A percentile compares a stretch with the other conserved stretches of the same genome.
Conservation (phyloP, 2,329 filamentous ascomycete genomes). For the Aureobasidium zeae region DNA sequence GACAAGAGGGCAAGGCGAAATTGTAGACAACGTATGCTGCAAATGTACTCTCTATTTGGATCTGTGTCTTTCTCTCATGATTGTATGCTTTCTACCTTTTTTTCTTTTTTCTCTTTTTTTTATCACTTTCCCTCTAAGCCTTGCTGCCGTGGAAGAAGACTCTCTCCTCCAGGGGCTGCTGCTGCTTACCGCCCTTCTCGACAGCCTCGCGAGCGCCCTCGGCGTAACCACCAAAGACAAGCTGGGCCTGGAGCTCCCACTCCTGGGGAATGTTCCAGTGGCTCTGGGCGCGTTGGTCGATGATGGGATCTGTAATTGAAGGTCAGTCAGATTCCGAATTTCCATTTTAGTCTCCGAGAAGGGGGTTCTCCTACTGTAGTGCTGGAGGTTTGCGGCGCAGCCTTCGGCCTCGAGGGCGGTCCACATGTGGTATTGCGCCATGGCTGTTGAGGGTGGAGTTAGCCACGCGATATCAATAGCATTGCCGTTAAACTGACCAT, state of each 20-base stretch:
- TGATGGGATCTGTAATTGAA: too few relatives aligned
- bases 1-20: constrained; percentile 1
- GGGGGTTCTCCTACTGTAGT: too few relatives aligned
- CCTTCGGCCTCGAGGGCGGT: constrained; percentile 74
- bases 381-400: constrained; percentile 80
- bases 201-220: constrained; percentile 36
- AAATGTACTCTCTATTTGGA: background rate
- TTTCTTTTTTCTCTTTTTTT: background rate
- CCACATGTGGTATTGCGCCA: constrained; percentile 77
- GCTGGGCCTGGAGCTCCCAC: constrained; percentile 73
- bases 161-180: constrained; percentile 15
- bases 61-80: background rate
- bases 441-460: constrained; percentile 57
- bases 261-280: constrained; percentile 61
- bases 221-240: constrained; percentile 55
- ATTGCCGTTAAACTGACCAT: background rate
- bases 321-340: too few relatives aligned
- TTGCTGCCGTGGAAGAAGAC: constrained; percentile 14
- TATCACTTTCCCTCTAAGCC: background rate
- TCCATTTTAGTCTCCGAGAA: too few relatives aligned
- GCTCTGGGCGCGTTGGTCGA: constrained; percentile 60
- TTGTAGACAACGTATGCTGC: background rate
- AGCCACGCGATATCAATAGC: too few relatives aligned
- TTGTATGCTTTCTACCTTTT: background rate
- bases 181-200: constrained; percentile 15